A percentile compares a stretch with the other conserved stretches of the same genome.
Evolutionary conservation across 176 grass and related monocot species (phyloP).

Genomic region (Chloris gayana): DNA sequence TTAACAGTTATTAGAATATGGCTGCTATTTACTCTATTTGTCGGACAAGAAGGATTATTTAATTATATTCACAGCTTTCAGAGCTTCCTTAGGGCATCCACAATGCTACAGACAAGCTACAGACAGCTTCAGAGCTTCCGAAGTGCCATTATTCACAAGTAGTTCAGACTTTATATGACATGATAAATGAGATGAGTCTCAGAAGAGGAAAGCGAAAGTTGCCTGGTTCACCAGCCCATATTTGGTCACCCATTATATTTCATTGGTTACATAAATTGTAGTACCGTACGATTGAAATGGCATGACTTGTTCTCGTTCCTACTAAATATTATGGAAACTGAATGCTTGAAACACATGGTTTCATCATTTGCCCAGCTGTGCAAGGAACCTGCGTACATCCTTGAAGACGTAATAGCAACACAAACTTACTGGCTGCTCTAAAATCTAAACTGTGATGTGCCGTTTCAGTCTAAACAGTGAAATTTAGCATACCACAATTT

Average conservation of each 20-base stretch:
- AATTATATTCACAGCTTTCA: background rate
- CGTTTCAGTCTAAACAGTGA: slow-evolving; percentile 10
- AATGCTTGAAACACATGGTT: background rate
- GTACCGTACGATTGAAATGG: slow-evolving; percentile 2
- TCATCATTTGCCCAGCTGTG: slow-evolving; percentile 28
- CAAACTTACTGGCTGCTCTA: slow-evolving; percentile 24
- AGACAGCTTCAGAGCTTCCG: too few relatives aligned
- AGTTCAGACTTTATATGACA: background rate
- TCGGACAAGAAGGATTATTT: background rate
- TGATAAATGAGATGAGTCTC: background rate
- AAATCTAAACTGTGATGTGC: slow-evolving; percentile 16
- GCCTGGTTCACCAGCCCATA: background rate
- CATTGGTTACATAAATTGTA: background rate
- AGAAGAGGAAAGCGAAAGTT: slow-evolving; percentile 13
- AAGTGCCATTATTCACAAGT: background rate
- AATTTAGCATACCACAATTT: background rate
- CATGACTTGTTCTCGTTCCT: background rate
- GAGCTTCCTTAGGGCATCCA: too few relatives aligned
- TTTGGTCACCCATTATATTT: slow-evolving; percentile 8
- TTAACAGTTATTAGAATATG: slow-evolving; percentile 14
- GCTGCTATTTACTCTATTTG: background rate
- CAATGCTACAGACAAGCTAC: too few relatives aligned
- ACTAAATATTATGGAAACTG: background rate
- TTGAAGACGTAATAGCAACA: slow-evolving; percentile 26
- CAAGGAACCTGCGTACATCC: slow-evolving; percentile 35